Evolutionary conservation across 78 protist genomes (phyloP).

Genomic region (Creolimax fragrantissima): DNA sequence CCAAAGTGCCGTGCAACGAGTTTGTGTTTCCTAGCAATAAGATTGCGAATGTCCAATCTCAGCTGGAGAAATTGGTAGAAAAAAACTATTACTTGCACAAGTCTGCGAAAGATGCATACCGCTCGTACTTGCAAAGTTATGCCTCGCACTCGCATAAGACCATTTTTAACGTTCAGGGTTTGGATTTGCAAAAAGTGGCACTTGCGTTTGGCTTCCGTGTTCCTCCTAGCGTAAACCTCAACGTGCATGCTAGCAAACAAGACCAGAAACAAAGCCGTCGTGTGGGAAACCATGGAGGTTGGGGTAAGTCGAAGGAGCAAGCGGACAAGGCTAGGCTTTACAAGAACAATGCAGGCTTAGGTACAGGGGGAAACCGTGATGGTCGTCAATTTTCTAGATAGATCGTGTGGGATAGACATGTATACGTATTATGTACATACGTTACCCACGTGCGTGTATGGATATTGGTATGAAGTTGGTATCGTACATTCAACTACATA

Average conservation of each 20-base stretch:
- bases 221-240: conserved; percentile 60
- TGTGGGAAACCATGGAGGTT: conserved; percentile 1
- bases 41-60: conserved; percentile 80
- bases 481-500: no score
- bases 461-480: no score
- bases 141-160: conserved; percentile 87
- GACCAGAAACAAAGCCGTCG: background rate
- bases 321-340: background rate
- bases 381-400: background rate
- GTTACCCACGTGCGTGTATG: no score
- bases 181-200: conserved; percentile 63
- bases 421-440: no score
- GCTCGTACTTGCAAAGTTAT: conserved; percentile 88
- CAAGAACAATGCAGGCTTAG: background rate
- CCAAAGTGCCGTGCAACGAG: conserved; percentile 85
- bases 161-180: conserved; percentile 70
- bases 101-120: conserved; percentile 87
- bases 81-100: conserved; percentile 90
- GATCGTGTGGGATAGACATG: no score
- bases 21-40: conserved; percentile 86
- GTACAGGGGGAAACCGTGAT: background rate
- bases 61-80: conserved; percentile 83
- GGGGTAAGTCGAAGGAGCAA: background rate
- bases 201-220: conserved; percentile 58
- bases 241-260: background rate